Base-by-base conservation (phyloP, 352 stramenopile species). In the Thraustochytrium striatum region DNA sequence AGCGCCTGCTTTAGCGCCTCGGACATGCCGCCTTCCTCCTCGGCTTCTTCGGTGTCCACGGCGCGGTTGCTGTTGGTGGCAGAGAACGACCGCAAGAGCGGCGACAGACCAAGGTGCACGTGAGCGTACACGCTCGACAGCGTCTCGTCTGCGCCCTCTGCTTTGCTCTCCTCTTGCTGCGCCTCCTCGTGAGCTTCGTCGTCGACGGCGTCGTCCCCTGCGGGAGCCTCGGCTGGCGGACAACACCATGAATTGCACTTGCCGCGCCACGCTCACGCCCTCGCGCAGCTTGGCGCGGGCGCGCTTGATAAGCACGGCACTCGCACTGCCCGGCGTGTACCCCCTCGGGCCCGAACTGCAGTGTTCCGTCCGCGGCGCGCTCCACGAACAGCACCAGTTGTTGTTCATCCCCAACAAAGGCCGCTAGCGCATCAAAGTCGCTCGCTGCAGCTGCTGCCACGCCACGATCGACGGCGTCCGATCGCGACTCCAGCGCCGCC, bases 1-100 rank as follows among this genome's bases (percentile, higher is more conserved):
- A 75, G 65, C 21, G 65, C 65, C 39, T 75, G 65, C 33, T 38
- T 30, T 30, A 75, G 61, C 19, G 65, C 65, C 39, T 75, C 65
- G 35, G 25, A 36, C 32, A 73, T 62, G 47, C 47, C 47, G 47
- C 25, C 47, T 16, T 55, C 47, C 25, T 55, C 25, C 7, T 72
- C 65, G 50, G n/a, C 65, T 35, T 75, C 52, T 21, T 61, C 62
- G 19, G 9, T 13, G 13, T 19, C 43, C 16, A 21, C 44, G 9
- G 44, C 43, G 19, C 25, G 8, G 25, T 11, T 19, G 28, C 21
- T 61, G 5, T 55, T 30, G 13, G 41, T 70, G 30, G 30, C 65
- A 25, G 50, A 70, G 25, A 21, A 55, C 30, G 65, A 75, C 39
- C 50, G 32, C 16, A 75, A 43, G 9, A 75, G 41, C 7, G 65